phyloP scores from a whole-genome alignment of 1,139 yeast species.

The Scheffersomyces cryptocercus region DNA sequence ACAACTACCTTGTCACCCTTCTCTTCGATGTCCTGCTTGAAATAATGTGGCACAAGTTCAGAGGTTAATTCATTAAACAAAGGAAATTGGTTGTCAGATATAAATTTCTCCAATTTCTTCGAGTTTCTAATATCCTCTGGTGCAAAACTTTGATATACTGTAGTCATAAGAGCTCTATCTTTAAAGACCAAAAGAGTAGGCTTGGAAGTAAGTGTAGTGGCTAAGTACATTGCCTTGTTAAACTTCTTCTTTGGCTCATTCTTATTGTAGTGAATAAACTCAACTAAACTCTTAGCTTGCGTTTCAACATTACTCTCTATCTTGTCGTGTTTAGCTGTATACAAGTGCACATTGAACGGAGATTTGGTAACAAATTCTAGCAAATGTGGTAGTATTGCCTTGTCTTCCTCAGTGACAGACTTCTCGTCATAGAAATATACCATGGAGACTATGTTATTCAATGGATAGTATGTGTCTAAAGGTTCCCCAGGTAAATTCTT shows the following conservation, averaged over 20 bases:
- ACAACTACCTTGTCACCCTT: conserved; percentile 50
- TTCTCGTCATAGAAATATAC: conserved; percentile 57
- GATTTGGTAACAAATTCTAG: conserved; percentile 58
- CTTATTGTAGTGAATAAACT: conserved; percentile 42
- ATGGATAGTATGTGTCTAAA: conserved; percentile 39
- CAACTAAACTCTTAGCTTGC: conserved; percentile 45
- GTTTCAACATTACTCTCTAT: conserved; percentile 39
- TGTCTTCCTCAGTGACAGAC: conserved; percentile 59
- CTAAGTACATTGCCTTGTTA: conserved; percentile 46
- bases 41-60: conserved; percentile 30
- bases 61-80: conserved; percentile 52
- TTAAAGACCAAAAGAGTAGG: conserved; percentile 65
- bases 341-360: conserved; percentile 55
- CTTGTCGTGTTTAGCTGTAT: conserved; percentile 48
- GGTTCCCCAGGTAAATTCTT: conserved; percentile 35
- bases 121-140: conserved; percentile 61
- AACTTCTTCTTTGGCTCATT: conserved; percentile 28
- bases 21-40: conserved; percentile 29
- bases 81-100: conserved; percentile 50
- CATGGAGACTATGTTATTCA: conserved; percentile 45
- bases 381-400: conserved; percentile 57
- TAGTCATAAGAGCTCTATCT: conserved; percentile 53
- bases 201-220: conserved; percentile 55
- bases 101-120: conserved; percentile 48
- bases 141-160: conserved; percentile 59